These are phyloP conservation scores for Dianthus caryophyllus DNA, from an alignment of 148 eudicot genomes.

Conservation along the genomic window DNA sequence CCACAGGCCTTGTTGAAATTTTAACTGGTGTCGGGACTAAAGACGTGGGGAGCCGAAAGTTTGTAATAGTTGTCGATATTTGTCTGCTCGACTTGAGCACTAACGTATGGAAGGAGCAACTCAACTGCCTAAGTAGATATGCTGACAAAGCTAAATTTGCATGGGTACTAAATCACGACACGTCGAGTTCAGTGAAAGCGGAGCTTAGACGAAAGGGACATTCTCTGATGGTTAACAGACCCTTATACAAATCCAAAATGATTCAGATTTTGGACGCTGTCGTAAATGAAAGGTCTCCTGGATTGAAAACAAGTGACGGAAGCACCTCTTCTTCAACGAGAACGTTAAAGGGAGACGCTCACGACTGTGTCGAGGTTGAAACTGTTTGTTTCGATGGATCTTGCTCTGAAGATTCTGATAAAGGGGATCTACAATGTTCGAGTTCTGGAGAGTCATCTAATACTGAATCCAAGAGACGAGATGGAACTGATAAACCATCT, in stretches of 20 bases:
- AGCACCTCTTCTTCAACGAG: slow-evolving; percentile 15
- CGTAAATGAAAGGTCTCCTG: slow-evolving; percentile 41
- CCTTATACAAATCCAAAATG: slow-evolving; percentile 83
- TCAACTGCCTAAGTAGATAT: slow-evolving; percentile 54
- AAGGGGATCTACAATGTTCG: slow-evolving; percentile 30
- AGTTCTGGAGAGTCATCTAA: slow-evolving; percentile 19
- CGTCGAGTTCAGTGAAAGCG: slow-evolving; percentile 59
- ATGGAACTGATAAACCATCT: slow-evolving; percentile 19
- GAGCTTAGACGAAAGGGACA: slow-evolving; percentile 75
- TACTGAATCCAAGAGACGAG: slow-evolving; percentile 25
- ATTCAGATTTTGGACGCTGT: slow-evolving; percentile 77
- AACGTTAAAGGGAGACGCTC: slow-evolving; percentile 31
- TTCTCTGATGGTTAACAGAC: slow-evolving; percentile 69
- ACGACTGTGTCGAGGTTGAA: slow-evolving; percentile 61
- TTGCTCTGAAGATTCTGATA: slow-evolving; percentile 67
- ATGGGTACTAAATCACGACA: slow-evolving; percentile 80
- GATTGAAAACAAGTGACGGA: slow-evolving; percentile 27
- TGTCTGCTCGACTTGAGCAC: slow-evolving; percentile 72
- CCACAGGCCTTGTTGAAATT: slow-evolving; percentile 22
- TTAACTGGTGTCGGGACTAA: slow-evolving; percentile 22
- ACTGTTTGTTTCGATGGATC: slow-evolving; percentile 40
- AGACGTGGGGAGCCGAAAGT: slow-evolving; percentile 29
- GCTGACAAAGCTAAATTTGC: slow-evolving; percentile 52
- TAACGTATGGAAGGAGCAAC: slow-evolving; percentile 75
- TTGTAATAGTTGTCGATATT: slow-evolving; percentile 63